A percentile compares a stretch with the other conserved stretches of the same genome.
Evolutionary conservation across 1,284 basidiomycete genomes (phyloP).

Genomic region (Psilocybe mexicana): DNA sequence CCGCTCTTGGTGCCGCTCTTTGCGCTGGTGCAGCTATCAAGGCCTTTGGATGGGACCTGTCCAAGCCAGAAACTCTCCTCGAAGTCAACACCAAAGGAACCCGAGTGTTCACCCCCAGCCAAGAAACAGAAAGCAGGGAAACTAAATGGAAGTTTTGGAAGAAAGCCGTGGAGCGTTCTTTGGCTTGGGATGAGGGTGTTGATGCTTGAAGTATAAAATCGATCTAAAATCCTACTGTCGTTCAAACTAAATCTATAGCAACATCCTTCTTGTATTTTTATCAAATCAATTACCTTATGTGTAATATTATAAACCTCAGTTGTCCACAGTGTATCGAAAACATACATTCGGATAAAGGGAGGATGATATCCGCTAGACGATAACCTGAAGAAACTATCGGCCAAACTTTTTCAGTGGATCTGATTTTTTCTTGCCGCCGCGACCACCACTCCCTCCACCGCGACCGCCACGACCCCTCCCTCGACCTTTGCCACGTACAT

Average conservation of each 20-base stretch:
- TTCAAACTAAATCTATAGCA: background rate
- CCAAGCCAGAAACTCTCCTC: slow-evolving; percentile 80
- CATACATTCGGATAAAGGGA: background rate
- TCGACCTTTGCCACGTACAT: slow-evolving; percentile 47
- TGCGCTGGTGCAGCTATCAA: slow-evolving; percentile 90
- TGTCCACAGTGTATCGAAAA: background rate
- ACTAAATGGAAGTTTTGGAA: slow-evolving; percentile 80
- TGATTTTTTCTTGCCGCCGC: slow-evolving; percentile 64
- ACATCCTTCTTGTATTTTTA: background rate
- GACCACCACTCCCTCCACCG: slow-evolving; percentile 39
- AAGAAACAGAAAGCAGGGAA: slow-evolving; percentile 56
- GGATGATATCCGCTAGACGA: background rate
- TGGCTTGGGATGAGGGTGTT: slow-evolving; percentile 72
- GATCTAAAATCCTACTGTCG: background rate
- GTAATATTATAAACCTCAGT: background rate
- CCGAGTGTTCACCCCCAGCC: slow-evolving; percentile 66
- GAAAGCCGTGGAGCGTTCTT: slow-evolving; percentile 79
- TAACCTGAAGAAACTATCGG: slow-evolving; percentile 27
- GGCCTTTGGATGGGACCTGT: slow-evolving; percentile 94
- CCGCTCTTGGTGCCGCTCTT: slow-evolving; percentile 94
- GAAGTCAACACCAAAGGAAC: slow-evolving; percentile 90
- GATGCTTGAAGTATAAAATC: slow-evolving; percentile 27
- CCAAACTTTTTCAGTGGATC: slow-evolving; percentile 81
- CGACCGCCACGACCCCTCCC: slow-evolving; percentile 54
- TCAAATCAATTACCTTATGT: background rate